phyloP scores from a whole-genome alignment of 345 rosid species.

The Ceriops decandra region DNA sequence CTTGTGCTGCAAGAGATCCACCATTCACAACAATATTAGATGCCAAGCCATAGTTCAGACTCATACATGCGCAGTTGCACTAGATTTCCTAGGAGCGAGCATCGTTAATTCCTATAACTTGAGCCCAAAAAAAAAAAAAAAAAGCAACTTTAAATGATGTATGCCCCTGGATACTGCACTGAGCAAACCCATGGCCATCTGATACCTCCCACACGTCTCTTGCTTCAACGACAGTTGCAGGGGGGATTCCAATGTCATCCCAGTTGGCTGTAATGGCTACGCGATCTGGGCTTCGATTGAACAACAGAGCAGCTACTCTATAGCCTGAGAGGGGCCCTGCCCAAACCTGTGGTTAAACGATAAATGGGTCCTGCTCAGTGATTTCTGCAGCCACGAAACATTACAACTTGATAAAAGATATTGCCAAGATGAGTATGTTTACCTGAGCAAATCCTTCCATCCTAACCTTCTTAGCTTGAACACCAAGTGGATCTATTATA shows the following conservation, averaged over 20 bases:
- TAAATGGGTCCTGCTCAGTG: neutral
- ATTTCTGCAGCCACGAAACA: neutral
- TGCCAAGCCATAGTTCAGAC: neutral
- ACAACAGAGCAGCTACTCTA: slow-evolving; percentile 19
- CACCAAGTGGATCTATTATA: slow-evolving; percentile 36
- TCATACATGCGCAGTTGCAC: neutral
- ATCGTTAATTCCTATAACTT: too few relatives aligned
- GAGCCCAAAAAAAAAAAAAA: too few relatives aligned
- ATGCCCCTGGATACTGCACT: too few relatives aligned
- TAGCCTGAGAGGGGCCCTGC: slow-evolving; percentile 30
- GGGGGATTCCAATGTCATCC: slow-evolving; percentile 29
- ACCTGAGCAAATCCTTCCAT: slow-evolving; percentile 41
- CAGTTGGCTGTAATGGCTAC: slow-evolving; percentile 21
- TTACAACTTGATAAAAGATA: neutral
- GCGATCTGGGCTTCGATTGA: slow-evolving; percentile 20
- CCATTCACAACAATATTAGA: neutral
- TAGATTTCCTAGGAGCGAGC: too few relatives aligned
- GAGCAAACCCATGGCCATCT: neutral
- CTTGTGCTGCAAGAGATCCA: slow-evolving; percentile 55
- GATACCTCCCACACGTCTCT: slow-evolving; percentile 32
- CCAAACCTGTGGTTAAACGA: slow-evolving; percentile 21
- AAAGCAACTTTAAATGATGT: too few relatives aligned
- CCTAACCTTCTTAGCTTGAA: slow-evolving; percentile 53
- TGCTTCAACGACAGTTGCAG: slow-evolving; percentile 9
- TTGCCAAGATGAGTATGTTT: neutral